Evolutionary conservation across 352 stramenopile species (phyloP), one percentile per base, ranked within the genome.

Genomic region (Elongisporangium undulatum): DNA sequence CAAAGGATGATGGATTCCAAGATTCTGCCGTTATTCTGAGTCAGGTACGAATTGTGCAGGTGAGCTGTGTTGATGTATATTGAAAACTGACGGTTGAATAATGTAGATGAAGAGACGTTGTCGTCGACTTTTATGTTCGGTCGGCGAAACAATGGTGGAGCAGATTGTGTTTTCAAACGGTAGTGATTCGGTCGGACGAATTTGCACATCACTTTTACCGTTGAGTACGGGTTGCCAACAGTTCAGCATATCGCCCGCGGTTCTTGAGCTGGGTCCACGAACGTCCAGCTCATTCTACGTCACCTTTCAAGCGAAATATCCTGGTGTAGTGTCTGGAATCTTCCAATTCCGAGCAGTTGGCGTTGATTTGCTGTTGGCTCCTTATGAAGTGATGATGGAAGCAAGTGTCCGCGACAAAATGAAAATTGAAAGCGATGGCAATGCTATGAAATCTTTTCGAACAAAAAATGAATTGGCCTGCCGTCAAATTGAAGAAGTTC

Each of bases 371-470:
- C 62, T 93, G 15, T 85, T 83, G 41, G 64, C 76, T 22, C 85
- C 84, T 5, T 93, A 92, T 41, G 86, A 95, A 77, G 76, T 94
- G 20, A 63, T 95, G 20, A 86, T 95, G 24, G 86, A 95, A 72
- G 82, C 84, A 22, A 90, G 82, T 57, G 84, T 95, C 38, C 75
- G 77, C 16, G 64, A 62, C 9, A 61, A 75, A 20, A 34, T 72
- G 45, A 62, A 75, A 23, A 19, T 85, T 19, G 59, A 77, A 39
- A 56, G 55, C 48, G 51, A 19, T 6, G 58, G 59, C 21, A 55
- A 21, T n/a, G n/a, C 24, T 20, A 69, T 89, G 9, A 71, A 83
- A 49, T 74, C 90, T 51, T 41, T 90, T 20, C 67, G 74, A 45
- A 17, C 34, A 12, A 45, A 45, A 45, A 45, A 45, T 17, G 34